Percentiles rank a stretch among this genome's conserved stretches.
Evolutionary conservation across 2,329 filamentous ascomycete genomes (phyloP).

Genomic region (Fusarium robinianum): DNA sequence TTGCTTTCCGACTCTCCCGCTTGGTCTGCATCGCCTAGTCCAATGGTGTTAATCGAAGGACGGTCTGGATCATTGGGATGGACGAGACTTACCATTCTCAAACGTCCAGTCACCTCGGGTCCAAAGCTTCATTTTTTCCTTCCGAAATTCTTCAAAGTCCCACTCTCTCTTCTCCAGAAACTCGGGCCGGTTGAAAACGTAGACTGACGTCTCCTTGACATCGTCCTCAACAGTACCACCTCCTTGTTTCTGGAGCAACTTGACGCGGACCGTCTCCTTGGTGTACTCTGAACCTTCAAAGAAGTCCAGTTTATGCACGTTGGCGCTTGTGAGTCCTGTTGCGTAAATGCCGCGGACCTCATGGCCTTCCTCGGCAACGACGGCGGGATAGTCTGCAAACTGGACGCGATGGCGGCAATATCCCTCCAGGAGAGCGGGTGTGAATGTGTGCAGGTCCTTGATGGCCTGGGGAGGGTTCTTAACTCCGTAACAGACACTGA

Average conservation of each 20-base stretch:
- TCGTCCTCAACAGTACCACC: constrained; percentile 46
- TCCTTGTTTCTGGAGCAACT: constrained; percentile 52
- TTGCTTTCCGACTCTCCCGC: no score
- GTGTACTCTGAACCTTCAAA: constrained; percentile 83
- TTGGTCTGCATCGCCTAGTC: constrained; percentile 31
- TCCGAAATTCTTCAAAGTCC: constrained; percentile 84
- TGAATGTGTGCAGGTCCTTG: constrained; percentile 63
- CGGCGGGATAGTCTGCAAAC: constrained; percentile 78
- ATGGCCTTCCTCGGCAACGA: constrained; percentile 60
- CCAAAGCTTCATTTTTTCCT: constrained; percentile 68
- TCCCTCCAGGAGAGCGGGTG: constrained; percentile 74
- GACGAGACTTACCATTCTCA: constrained; percentile 41
- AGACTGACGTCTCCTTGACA: constrained; percentile 62
- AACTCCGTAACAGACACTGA: constrained; percentile 76
- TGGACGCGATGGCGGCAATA: constrained; percentile 73
- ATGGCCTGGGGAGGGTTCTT: constrained; percentile 53
- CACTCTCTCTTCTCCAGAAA: constrained; percentile 75
- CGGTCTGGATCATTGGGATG: not conserved
- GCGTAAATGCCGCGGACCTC: constrained; percentile 77
- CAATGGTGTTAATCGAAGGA: constrained; percentile 11
- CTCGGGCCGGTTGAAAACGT: constrained; percentile 61
- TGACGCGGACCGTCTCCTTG: constrained; percentile 59
- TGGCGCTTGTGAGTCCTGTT: constrained; percentile 75
- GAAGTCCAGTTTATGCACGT: constrained; percentile 73
- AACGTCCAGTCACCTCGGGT: constrained; percentile 55